Evolutionary conservation across 2,329 filamentous ascomycete species (phyloP).

Genomic region (Rutstroemia sp.): DNA sequence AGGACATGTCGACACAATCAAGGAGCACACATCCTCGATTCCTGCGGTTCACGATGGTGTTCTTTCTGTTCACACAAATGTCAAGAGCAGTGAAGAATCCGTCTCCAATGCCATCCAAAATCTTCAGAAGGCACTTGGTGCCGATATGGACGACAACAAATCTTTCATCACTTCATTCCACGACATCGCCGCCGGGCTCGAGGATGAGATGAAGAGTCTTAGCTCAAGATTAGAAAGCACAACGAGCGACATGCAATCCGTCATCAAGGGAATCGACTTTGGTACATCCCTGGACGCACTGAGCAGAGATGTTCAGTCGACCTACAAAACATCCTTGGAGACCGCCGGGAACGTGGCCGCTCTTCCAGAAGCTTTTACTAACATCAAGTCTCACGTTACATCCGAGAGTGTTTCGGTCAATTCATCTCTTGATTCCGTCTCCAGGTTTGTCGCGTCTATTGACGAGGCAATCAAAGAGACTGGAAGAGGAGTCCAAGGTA

Average conservation of each 20-base stretch:
- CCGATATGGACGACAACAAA: slow-evolving; percentile 7
- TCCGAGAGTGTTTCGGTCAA: slow-evolving; percentile 9
- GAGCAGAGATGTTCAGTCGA: slow-evolving; percentile 10
- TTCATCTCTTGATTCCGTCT: slow-evolving; percentile 8
- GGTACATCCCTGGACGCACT: slow-evolving; percentile 10
- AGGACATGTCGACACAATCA: neutral
- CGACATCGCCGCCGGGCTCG: slow-evolving; percentile 11
- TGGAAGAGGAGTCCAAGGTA: slow-evolving; percentile 10
- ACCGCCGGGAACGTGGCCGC: neutral
- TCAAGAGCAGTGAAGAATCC: slow-evolving; percentile 11
- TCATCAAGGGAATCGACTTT: slow-evolving; percentile 12
- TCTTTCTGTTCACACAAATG: slow-evolving; percentile 8
- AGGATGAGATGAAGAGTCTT: slow-evolving; percentile 11
- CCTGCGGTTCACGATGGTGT: slow-evolving; percentile 10
- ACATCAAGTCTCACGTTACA: slow-evolving; percentile 7
- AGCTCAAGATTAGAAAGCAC: slow-evolving; percentile 8
- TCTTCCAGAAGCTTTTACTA: slow-evolving; percentile 10
- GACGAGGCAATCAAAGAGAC: slow-evolving; percentile 10
- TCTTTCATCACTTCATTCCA: slow-evolving; percentile 7
- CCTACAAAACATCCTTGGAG: slow-evolving; percentile 2
- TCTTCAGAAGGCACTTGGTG: slow-evolving; percentile 7
- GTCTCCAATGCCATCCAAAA: slow-evolving; percentile 9
- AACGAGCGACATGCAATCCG: slow-evolving; percentile 8
- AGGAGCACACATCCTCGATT: slow-evolving; percentile 7
- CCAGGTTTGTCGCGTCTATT: slow-evolving; percentile 9